These are phyloP conservation scores for Pleochaeta shiraiana DNA, from an alignment of 2,329 filamentous ascomycete genomes.

Conservation along the genomic window DNA sequence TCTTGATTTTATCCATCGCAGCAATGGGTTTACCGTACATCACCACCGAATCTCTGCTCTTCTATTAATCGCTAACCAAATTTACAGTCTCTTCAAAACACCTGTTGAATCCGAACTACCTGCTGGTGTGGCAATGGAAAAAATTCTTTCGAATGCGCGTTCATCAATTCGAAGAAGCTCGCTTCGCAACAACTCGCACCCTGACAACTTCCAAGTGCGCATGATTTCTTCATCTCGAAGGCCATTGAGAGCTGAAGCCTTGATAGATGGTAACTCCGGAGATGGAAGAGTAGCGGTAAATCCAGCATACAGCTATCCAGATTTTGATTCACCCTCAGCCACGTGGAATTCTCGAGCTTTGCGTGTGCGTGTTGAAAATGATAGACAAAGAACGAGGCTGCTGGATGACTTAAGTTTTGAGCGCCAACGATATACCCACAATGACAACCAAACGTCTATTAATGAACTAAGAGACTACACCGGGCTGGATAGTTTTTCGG, in stretches of 20 bases:
- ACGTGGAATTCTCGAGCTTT: neutral
- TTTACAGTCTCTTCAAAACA: neutral
- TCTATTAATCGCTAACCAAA: no score
- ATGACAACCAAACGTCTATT: neutral
- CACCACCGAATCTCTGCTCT: no score
- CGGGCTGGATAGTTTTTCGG: neutral
- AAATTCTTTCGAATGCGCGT: neutral
- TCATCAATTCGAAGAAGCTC: neutral
- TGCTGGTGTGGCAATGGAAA: neutral
- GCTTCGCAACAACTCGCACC: neutral
- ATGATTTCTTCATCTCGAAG: neutral
- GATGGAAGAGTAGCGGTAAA: neutral
- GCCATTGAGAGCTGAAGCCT: neutral
- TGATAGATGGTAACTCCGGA: neutral
- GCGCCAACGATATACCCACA: neutral
- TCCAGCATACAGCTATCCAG: neutral
- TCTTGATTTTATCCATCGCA: no score
- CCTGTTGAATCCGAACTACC: neutral
- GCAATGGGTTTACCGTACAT: no score
- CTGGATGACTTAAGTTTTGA: neutral
- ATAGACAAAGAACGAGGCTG: neutral
- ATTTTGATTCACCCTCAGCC: neutral
- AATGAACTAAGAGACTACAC: neutral
- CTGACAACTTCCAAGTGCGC: no score
- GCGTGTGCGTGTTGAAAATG: neutral